Base-by-base conservation (phyloP, 208 protist species). In the Tetramitus jugosus region DNA sequence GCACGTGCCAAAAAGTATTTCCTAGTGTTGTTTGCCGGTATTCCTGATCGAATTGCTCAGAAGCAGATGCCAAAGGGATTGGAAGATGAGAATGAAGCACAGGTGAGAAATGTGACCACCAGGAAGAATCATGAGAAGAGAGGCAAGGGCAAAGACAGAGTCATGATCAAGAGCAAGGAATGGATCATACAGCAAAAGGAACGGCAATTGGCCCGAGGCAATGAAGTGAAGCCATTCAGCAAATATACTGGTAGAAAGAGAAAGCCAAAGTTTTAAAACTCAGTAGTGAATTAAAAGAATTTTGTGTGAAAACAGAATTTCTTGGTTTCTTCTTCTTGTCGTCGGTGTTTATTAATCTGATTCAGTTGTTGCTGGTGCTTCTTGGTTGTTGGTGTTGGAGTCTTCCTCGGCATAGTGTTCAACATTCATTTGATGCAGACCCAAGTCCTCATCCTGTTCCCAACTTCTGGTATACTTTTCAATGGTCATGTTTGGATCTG, bases 1-100 rank as follows among this genome's bases (percentile, higher is more conserved):
- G 96, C 91, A 20, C 91, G 91, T 31, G 96, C 96, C 37, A 98
- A 98, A 80, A 99, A 99, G 87, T 94, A 94, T 75, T 96, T 93
- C 80, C 79, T 95, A 14, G 91, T 94, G 14, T 84, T 96, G 43
- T 91, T 94, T 83, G 90, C 92, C 0, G 93, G 91, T 7, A 87
- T 92, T 65, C 86, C 90, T 80, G 85, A 43, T 88, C 86, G 13
- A 87, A 86, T 31, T 92, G 90, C 76, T 75, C 92, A 40, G 84
- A 86, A 0, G 82, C 81, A 37, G 77, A 82, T 13, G 85, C 87
- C 23, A 77, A 89, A 61, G 80, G 79, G 45, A 33, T 56, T 67
- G 45, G 69, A 61, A 78, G 62, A 83, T 23, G 26, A 46, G 52
- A 79, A 13, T 33, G 3, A 7, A n/a, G 7, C 65, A 37, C 3